Evolutionary conservation across 2,329 filamentous ascomycete genomes (phyloP).

Genomic region (Clonostachys byssicola): DNA sequence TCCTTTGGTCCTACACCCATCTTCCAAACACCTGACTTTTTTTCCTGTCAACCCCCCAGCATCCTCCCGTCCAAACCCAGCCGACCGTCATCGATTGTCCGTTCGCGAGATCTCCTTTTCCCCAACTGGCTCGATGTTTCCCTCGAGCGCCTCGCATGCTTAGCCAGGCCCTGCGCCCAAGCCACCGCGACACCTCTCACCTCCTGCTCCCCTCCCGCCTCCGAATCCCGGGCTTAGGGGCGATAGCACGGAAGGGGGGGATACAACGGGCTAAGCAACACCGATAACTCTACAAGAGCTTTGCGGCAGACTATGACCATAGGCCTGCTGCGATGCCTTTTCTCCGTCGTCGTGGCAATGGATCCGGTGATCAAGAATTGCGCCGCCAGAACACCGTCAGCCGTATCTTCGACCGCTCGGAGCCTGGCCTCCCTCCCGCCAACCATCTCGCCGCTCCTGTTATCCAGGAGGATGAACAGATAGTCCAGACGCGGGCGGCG

Average conservation of each 20-base stretch:
- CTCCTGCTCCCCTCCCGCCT: background rate
- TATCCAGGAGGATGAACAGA: background rate
- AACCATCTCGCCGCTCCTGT: background rate
- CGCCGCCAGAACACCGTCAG: constrained; percentile 32
- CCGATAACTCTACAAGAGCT: no score
- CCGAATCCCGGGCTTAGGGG: background rate
- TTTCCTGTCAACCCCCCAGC: background rate
- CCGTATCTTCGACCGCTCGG: no score
- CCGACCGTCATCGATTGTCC: background rate
- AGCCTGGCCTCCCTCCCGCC: no score
- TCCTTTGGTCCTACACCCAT: no score
- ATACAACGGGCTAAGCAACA: no score
- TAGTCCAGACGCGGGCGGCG: constrained; percentile 12
- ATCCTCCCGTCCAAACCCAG: background rate
- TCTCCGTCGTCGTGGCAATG: constrained; percentile 54
- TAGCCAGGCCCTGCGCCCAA: constrained; percentile 3
- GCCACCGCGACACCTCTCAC: background rate
- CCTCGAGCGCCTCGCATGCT: background rate
- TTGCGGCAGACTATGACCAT: no score
- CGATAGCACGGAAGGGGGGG: no score
- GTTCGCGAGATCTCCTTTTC: no score
- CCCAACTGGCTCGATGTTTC: constrained; percentile 1
- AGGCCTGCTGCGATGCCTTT: constrained; percentile 46
- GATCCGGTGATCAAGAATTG: constrained; percentile 56
- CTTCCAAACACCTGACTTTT: no score